Evolutionary conservation across 164 flowering plant species (phyloP).

Genomic region (Magnolia changhungtana): DNA sequence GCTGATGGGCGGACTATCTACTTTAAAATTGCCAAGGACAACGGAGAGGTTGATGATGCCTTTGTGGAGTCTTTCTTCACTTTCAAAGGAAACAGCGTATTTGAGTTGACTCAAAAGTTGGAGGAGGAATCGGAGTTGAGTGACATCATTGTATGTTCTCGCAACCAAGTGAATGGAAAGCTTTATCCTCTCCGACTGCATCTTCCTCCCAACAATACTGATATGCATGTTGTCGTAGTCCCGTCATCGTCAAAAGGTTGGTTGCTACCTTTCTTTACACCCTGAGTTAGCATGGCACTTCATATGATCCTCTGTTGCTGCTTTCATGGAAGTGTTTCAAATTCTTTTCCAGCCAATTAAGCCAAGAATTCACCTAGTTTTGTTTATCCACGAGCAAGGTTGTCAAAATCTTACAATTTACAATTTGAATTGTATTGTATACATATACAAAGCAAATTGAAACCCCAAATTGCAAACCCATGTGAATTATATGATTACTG

Average conservation of each 20-base stretch:
- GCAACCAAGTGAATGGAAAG: conserved; percentile 70
- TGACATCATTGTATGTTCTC: conserved; percentile 63
- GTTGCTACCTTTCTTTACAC: background rate
- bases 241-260: conserved; percentile 55
- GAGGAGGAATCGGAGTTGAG: conserved; percentile 65
- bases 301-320: too few relatives aligned
- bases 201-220: conserved; percentile 80
- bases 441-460: too few relatives aligned
- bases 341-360: background rate
- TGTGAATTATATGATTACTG: too few relatives aligned
- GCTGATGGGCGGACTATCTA: conserved; percentile 63
- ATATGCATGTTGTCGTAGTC: conserved; percentile 72
- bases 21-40: conserved; percentile 55
- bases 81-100: conserved; percentile 68
- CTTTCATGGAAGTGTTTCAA: too few relatives aligned
- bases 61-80: conserved; percentile 34
- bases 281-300: too few relatives aligned
- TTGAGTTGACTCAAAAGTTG: conserved; percentile 60
- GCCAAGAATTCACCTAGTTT: background rate
- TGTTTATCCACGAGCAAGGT: background rate
- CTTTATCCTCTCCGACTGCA: conserved; percentile 83
- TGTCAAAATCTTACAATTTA: background rate
- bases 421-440: background rate
- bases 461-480: too few relatives aligned
- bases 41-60: conserved; percentile 50